These are phyloP conservation scores for Kregervanrija pseudodelftensis DNA, from an alignment of 805 yeast species.

Conservation along the genomic window DNA sequence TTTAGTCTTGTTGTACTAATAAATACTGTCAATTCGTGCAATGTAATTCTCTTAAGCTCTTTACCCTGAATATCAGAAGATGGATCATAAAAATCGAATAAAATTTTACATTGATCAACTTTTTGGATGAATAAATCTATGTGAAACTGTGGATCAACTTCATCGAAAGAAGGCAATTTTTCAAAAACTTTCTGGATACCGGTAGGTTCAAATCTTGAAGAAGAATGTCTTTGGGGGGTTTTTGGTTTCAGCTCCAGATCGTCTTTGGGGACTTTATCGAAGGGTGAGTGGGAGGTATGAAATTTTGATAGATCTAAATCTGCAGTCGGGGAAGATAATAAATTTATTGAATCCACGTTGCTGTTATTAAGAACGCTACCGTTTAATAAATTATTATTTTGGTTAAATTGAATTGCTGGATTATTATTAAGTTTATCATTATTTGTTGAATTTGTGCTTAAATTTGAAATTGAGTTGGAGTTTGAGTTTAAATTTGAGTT, in stretches of 20 bases:
- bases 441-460: neutral
- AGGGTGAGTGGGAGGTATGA: slow-evolving; percentile 26
- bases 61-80: slow-evolving; percentile 88
- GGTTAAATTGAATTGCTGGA: neutral
- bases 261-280: slow-evolving; percentile 42
- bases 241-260: slow-evolving; percentile 65
- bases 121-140: slow-evolving; percentile 76
- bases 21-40: slow-evolving; percentile 85
- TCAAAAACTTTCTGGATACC: slow-evolving; percentile 54
- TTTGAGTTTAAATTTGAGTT: neutral
- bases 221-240: slow-evolving; percentile 85
- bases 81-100: slow-evolving; percentile 93
- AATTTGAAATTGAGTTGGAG: neutral
- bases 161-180: slow-evolving; percentile 81
- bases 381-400: slow-evolving; percentile 1
- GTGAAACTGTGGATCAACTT: slow-evolving; percentile 72
- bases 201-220: slow-evolving; percentile 84
- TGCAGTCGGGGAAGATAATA: slow-evolving; percentile 1
- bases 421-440: neutral
- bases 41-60: slow-evolving; percentile 79
- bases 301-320: slow-evolving; percentile 24
- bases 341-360: slow-evolving; percentile 4
- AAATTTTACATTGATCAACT: slow-evolving; percentile 88
- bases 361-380: neutral
- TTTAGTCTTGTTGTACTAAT: slow-evolving; percentile 76